Evolutionary conservation across 2,329 filamentous ascomycete species (phyloP).

Genomic region (Xylaria sp.): DNA sequence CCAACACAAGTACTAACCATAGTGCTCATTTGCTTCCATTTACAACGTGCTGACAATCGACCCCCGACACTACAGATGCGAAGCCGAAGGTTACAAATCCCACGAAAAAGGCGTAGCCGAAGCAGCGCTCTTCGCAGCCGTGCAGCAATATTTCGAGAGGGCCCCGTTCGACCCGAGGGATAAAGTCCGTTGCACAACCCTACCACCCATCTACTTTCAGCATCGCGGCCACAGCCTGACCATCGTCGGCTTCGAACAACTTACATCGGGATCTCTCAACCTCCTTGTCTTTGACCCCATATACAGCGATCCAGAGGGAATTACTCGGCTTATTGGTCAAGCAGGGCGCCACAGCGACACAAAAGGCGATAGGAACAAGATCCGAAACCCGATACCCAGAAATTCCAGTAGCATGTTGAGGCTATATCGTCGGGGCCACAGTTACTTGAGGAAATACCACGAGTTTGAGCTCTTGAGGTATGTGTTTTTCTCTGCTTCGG

Average conservation of each 20-base stretch:
- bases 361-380: slow-evolving; percentile 34
- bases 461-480: slow-evolving; percentile 83
- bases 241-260: slow-evolving; percentile 81
- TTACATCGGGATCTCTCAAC: slow-evolving; percentile 65
- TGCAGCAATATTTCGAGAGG: slow-evolving; percentile 77
- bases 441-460: slow-evolving; percentile 71
- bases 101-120: slow-evolving; percentile 54
- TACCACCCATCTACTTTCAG: slow-evolving; percentile 90
- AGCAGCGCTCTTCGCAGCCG: slow-evolving; percentile 64
- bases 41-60: background rate
- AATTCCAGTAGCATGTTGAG: slow-evolving; percentile 64
- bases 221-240: slow-evolving; percentile 89
- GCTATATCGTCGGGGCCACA: slow-evolving; percentile 72
- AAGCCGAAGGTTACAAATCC: slow-evolving; percentile 65
- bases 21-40: background rate
- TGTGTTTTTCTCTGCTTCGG: slow-evolving; percentile 34
- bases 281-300: slow-evolving; percentile 89
- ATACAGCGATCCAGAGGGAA: slow-evolving; percentile 70
- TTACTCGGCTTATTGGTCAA: slow-evolving; percentile 63
- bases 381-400: slow-evolving; percentile 45
- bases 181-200: slow-evolving; percentile 71
- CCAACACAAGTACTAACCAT: background rate
- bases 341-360: background rate
- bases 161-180: slow-evolving; percentile 54
- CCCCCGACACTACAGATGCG: slow-evolving; percentile 54